These are phyloP conservation scores for Imleria badia DNA, from an alignment of 768 basidiomycete genomes.

Conservation along the genomic window DNA sequence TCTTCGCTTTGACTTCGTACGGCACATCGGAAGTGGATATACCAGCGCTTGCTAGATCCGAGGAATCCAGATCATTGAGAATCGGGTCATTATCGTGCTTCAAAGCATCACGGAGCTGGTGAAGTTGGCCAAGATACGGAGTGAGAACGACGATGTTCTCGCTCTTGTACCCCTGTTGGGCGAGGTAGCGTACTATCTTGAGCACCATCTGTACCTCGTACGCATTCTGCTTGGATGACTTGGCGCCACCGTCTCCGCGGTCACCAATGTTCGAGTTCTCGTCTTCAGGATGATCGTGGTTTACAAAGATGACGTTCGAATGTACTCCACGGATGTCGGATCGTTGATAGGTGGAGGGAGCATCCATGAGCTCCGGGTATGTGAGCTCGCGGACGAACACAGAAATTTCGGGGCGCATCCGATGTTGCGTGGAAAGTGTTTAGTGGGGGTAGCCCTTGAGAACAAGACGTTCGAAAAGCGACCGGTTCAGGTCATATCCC, in stretches of 20 bases:
- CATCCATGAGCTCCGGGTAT: slow-evolving; percentile 64
- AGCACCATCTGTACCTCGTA: slow-evolving; percentile 63
- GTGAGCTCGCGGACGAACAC: slow-evolving; percentile 60
- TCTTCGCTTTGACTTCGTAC: slow-evolving; percentile 39
- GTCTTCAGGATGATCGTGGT: slow-evolving; percentile 59
- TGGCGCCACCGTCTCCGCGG: slow-evolving; percentile 41
- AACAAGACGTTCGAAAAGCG: slow-evolving; percentile 67
- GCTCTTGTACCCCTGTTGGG: slow-evolving; percentile 65
- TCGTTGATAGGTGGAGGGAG: slow-evolving; percentile 45
- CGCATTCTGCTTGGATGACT: slow-evolving; percentile 58
- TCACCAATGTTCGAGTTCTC: slow-evolving; percentile 41
- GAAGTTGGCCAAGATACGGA: slow-evolving; percentile 67
- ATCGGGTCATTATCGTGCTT: slow-evolving; percentile 53
- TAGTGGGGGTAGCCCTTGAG: slow-evolving; percentile 58
- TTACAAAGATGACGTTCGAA: slow-evolving; percentile 62
- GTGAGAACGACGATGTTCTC: slow-evolving; percentile 65
- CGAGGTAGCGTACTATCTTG: slow-evolving; percentile 63
- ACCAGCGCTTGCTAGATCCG: slow-evolving; percentile 57
- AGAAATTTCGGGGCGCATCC: slow-evolving; percentile 75
- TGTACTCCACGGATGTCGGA: slow-evolving; percentile 52
- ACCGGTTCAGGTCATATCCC: slow-evolving; percentile 63
- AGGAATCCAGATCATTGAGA: slow-evolving; percentile 60
- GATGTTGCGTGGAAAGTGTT: slow-evolving; percentile 56
- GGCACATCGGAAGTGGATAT: slow-evolving; percentile 40
- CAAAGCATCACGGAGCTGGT: slow-evolving; percentile 45